phyloP scores from a whole-genome alignment of 139 green algal species.

The Micractinium conductrix region DNA sequence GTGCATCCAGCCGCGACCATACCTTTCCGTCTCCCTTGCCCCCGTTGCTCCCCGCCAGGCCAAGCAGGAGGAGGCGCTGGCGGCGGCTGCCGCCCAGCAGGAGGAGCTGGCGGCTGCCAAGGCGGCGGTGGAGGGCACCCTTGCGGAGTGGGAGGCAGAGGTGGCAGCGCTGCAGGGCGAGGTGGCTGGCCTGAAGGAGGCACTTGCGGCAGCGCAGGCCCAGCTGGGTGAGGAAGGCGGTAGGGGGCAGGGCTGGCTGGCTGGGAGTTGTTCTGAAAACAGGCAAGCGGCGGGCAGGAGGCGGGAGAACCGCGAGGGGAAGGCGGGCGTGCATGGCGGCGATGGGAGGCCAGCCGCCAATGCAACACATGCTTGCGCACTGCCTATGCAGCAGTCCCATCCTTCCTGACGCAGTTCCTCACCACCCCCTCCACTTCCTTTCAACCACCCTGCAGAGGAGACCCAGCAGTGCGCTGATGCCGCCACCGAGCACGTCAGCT shows the following conservation, averaged over 20 bases:
- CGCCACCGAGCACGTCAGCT: constrained; percentile 63
- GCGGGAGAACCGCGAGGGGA: too few species aligned
- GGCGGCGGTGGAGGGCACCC: constrained; percentile 7
- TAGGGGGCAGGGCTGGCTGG: neutral
- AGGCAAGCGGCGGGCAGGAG: too few species aligned
- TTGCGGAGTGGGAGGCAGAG: constrained; percentile 30
- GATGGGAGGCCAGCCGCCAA: too few species aligned
- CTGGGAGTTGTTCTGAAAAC: too few species aligned
- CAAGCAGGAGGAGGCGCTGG: constrained; percentile 47
- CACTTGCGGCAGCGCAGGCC: constrained; percentile 42
- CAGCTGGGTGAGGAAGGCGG: constrained; percentile 45
- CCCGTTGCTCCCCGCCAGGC: constrained; percentile 19
- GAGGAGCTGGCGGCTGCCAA: neutral
- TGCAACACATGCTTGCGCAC: neutral
- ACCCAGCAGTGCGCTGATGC: constrained; percentile 69
- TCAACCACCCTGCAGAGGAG: constrained; percentile 58
- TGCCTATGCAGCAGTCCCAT: neutral
- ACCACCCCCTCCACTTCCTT: neutral
- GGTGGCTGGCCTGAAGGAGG: constrained; percentile 24
- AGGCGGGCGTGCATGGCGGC: too few species aligned
- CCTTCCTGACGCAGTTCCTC: neutral
- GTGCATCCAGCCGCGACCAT: too few species aligned
- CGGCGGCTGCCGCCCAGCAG: neutral
- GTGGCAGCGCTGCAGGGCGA: constrained; percentile 17
- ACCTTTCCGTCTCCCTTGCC: neutral